Evolutionary conservation across 2,329 filamentous ascomycete species (phyloP).

Genomic region (Cordyceps farinosa): DNA sequence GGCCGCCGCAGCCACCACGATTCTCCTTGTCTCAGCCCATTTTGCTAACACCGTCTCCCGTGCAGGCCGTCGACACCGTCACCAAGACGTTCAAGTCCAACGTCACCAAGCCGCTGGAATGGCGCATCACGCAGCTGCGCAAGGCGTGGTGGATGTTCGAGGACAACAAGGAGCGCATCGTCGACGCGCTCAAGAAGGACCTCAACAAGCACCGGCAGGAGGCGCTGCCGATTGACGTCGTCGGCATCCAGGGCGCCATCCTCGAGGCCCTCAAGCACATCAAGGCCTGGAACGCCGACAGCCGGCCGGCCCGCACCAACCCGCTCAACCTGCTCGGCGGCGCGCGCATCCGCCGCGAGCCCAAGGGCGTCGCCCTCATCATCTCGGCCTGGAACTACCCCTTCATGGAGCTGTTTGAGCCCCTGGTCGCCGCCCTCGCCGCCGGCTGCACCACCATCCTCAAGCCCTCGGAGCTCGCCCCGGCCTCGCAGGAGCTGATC

Average conservation of each 20-base stretch:
- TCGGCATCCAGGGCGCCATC: conserved; percentile 32
- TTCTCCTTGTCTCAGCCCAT: too few relatives aligned
- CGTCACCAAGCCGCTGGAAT: conserved; percentile 35
- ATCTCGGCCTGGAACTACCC: conserved; percentile 48
- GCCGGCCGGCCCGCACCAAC: conserved; percentile 26
- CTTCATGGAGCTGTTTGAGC: conserved; percentile 35
- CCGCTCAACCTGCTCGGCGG: conserved; percentile 30
- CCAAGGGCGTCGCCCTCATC: conserved; percentile 41
- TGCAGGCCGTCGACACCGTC: conserved; percentile 6
- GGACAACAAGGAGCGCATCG: conserved; percentile 34
- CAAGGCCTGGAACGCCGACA: conserved; percentile 38
- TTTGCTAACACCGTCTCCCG: background rate
- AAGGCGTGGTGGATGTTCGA: conserved; percentile 40
- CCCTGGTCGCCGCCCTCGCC: conserved; percentile 40
- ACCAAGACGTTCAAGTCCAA: conserved; percentile 17
- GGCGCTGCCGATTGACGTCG: conserved; percentile 30
- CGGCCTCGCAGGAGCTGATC: conserved; percentile 34
- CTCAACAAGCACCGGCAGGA: conserved; percentile 35
- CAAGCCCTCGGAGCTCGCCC: conserved; percentile 43
- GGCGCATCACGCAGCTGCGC: conserved; percentile 40
- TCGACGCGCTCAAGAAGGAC: conserved; percentile 33
- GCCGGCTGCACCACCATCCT: conserved; percentile 40
- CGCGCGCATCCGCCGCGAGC: conserved; percentile 39
- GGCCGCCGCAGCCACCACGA: too few relatives aligned
- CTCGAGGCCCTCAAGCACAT: conserved; percentile 36